Evolutionary conservation across 2,329 filamentous ascomycete species (phyloP), one percentile per base, ranked within the genome.

Genomic region (Colletotrichum paranaense): DNA sequence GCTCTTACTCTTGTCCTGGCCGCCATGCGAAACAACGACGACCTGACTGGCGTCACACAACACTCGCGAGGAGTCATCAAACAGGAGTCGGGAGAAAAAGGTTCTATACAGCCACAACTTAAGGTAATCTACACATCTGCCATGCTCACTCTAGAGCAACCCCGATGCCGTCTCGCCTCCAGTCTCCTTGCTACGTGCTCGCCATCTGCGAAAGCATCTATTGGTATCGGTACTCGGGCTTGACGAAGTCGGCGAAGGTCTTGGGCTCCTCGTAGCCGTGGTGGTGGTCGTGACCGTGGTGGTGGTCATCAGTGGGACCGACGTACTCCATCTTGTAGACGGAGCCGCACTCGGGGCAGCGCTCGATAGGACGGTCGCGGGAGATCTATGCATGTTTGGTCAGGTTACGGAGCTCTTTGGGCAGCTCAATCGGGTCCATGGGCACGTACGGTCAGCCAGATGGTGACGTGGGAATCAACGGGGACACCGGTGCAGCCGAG

Each of bases 261-360:
- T 98, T 98, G 83, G 95, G 94, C 87, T 97, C 95, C 85, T 92
- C 91, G 83, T 91, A 88, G 82, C 90, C 91, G 81, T 91, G 89
- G 80, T 85, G 84, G 82, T 88, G 84, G 82, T 88, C 82, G 83
- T 86, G 80, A 76, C 79, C 78, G 76, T 80, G 86, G 83, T 94
- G 90, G 80, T 88, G 86, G 83, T 95, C 92, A 77, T 97, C 93
- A 82, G 92, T 84, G 64, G 95, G 92, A 75, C 97, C 97, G 77
- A 98, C 87, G 86, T 98, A 99, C 83, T 98, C 93, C 94, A 98
- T 97, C 92, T 98, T 97, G 89, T 97, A 95, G 78, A 97, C 94
- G 84, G 92, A 94, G 78, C 97, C 97, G 87, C 97, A 99, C 89
- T 99, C 97, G 81, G 92, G 92, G 92, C 97, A 99, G 84, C 97